A percentile compares a stretch with the other conserved stretches of the same genome.
phyloP scores from a whole-genome alignment of 805 yeast species.

The Lachancea quebecensis region DNA sequence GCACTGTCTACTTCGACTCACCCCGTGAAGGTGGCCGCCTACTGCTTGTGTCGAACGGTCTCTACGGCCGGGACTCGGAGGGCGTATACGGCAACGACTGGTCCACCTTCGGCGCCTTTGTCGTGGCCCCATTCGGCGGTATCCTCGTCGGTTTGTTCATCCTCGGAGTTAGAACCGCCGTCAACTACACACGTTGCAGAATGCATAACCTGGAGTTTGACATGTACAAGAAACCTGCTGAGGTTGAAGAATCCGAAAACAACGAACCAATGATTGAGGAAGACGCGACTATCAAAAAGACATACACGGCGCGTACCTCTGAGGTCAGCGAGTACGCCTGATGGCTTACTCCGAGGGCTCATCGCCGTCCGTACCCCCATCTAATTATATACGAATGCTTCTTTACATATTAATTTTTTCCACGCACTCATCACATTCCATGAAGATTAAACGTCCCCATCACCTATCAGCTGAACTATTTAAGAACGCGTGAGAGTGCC shows the following conservation, averaged over 20 bases:
- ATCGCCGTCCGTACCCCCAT: too few relatives aligned
- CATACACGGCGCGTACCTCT: not conserved
- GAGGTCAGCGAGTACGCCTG: constrained; percentile 1
- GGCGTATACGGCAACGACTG: constrained; percentile 61
- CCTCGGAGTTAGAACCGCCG: constrained; percentile 40
- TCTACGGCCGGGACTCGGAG: constrained; percentile 60
- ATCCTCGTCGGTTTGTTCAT: constrained; percentile 48
- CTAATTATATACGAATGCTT: too few relatives aligned
- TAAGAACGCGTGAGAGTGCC: too few relatives aligned
- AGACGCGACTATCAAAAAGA: not conserved
- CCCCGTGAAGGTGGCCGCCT: constrained; percentile 75
- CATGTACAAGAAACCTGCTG: not conserved
- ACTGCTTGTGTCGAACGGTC: constrained; percentile 69
- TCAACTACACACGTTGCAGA: constrained; percentile 4
- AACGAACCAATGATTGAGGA: not conserved
- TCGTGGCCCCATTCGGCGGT: constrained; percentile 82
- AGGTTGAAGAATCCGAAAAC: not conserved
- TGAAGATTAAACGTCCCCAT: too few relatives aligned
- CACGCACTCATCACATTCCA: too few relatives aligned
- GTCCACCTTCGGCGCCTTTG: constrained; percentile 94
- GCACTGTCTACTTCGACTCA: constrained; percentile 65
- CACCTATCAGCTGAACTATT: too few relatives aligned
- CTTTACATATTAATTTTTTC: too few relatives aligned
- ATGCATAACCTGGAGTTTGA: constrained; percentile 1
- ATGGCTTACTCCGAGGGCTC: not conserved